Conservation (phyloP, 129 eudicot species). For the Helichrysum umbraculigerum region DNA sequence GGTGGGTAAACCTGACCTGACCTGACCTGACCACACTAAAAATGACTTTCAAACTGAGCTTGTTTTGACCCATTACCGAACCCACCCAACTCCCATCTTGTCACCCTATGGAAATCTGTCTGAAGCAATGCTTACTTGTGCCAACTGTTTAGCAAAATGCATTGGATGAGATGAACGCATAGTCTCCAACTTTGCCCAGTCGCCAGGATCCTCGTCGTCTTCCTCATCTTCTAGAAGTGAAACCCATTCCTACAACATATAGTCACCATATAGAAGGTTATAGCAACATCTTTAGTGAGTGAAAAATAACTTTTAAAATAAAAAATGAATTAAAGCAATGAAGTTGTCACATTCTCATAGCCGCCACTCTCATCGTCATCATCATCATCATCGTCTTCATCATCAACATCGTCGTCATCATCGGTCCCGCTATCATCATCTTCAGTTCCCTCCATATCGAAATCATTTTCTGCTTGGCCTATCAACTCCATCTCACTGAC, state of each 20-base stretch:
- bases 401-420: conserved; percentile 60
- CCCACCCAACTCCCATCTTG: not conserved
- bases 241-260: conserved; percentile 74
- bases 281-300: not conserved
- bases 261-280: conserved; percentile 19
- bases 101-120: not conserved
- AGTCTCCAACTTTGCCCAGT: conserved; percentile 96
- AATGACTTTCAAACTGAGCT: not conserved
- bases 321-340: conserved; percentile 17
- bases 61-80: not conserved
- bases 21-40: not conserved
- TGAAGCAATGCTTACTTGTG: conserved; percentile 54
- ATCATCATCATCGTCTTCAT: conserved; percentile 52
- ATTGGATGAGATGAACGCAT: conserved; percentile 97
- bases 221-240: conserved; percentile 65
- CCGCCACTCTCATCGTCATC: conserved; percentile 54
- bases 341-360: conserved; percentile 51
- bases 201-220: conserved; percentile 77
- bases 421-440: conserved; percentile 71
- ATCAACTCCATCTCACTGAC: conserved; percentile 72
- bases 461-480: conserved; percentile 56
- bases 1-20: not conserved
- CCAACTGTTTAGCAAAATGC: conserved; percentile 76
- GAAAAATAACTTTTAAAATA: not conserved
- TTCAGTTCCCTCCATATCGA: conserved; percentile 65